Base-by-base conservation (phyloP, 257 asterid species). In the Scutellaria galericulata region DNA sequence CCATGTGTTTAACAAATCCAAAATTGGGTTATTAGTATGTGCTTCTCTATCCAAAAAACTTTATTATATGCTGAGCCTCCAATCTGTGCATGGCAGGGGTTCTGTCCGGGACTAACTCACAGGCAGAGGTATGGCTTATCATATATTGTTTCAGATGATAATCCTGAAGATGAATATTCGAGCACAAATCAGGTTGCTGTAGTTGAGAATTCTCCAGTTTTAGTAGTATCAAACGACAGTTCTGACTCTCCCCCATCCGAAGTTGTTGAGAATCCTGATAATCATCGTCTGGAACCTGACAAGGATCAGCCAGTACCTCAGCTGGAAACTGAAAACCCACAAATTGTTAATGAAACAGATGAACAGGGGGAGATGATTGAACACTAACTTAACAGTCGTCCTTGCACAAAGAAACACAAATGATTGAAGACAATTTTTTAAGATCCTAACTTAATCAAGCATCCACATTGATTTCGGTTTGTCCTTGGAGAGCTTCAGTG, bases 121-220 rank as follows among this genome's bases (percentile, higher is more conserved):
- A 95, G 79, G 35, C 99, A 94, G 85, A 89, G 96, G 80, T 89
- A 79, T 75, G 97, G 96, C 71, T 78, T 94, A 77, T 82, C 93
- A 60, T 88, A 83, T 46, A 75, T 72, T 61, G 64, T 77, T 70
- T 74, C 86, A 20, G 87, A 82, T 35, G 68, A 79, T 53, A 81
- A 56, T 70, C 69, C 18, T 24, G 79, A 67, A 78, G 82, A 82
- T 4, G 86, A 84, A 60, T 62, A 90, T 71, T 70, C 87, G 67
- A 80, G 75, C 50, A 73, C 80, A 50, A 77, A 71, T 40, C 72
- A 77, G 79, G 76, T 66, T 41, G 67, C 75, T 13, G 78, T 50
- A 50, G 84, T 59, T 51, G 82, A 79, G 64, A 69, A 80, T 59
- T 77, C 82, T 77, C 78, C 91, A 9, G 60, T 63, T 24, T 27